Conservation (phyloP, 2,329 filamentous ascomycete species). For the Coleophoma crateriformis region DNA sequence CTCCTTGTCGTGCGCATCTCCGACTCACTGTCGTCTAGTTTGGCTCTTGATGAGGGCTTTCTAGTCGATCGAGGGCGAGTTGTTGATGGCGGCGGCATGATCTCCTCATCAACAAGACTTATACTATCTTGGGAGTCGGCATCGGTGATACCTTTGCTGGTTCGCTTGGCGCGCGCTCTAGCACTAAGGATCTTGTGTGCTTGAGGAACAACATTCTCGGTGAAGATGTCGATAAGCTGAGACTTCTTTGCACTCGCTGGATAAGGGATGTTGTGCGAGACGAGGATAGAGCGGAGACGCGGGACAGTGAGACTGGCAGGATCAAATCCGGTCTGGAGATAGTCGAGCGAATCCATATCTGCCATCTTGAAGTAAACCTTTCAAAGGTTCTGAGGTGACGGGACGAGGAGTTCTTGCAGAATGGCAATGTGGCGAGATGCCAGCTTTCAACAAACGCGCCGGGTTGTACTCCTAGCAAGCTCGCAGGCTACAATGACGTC, state of each 20-base stretch:
- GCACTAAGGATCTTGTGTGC: constrained; percentile 70
- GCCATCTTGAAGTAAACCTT: constrained; percentile 37
- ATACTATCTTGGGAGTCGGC: constrained; percentile 61
- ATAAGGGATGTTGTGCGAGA: constrained; percentile 81
- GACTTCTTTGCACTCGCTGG: constrained; percentile 87
- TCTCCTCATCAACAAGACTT: constrained; percentile 54
- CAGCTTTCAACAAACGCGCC: too few species aligned
- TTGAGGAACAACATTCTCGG: constrained; percentile 71
- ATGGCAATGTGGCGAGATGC: too few species aligned
- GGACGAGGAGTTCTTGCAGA: too few species aligned
- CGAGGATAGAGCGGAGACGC: constrained; percentile 82
- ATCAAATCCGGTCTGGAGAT: constrained; percentile 84
- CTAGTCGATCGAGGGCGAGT: constrained; percentile 49
- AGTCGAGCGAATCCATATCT: constrained; percentile 65
- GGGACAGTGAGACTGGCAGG: constrained; percentile 79
- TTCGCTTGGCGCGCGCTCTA: constrained; percentile 74
- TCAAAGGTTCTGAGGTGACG: too few species aligned
- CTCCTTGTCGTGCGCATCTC: constrained; percentile 37
- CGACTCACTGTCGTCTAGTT: constrained; percentile 43
- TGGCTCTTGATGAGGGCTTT: constrained; percentile 46
- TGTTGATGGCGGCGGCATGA: constrained; percentile 41
- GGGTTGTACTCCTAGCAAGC: too few species aligned
- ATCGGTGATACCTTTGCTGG: constrained; percentile 77
- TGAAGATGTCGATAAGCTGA: constrained; percentile 80
- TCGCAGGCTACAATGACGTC: too few species aligned